Conservation (phyloP, 805 yeast species). For the Saccharomyces paradoxus region DNA sequence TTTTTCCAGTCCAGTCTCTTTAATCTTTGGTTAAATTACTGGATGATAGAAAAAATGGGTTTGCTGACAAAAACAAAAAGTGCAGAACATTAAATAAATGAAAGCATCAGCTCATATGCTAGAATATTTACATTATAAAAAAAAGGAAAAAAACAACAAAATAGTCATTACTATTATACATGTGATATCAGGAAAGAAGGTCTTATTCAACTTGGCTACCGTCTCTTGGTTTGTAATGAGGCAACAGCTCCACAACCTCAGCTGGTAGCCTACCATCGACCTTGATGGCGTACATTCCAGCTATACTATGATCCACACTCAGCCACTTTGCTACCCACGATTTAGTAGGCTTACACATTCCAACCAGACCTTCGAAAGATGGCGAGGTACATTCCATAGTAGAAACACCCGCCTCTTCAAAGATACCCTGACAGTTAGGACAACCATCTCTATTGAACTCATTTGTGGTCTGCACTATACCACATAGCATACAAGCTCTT, state of each 20-base stretch:
- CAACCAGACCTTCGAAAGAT: slow-evolving; percentile 89
- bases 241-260: slow-evolving; percentile 67
- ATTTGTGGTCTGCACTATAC: slow-evolving; percentile 73
- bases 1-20: not conserved
- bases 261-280: slow-evolving; percentile 87
- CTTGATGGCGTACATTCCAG: slow-evolving; percentile 90
- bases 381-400: slow-evolving; percentile 92
- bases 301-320: slow-evolving; percentile 77
- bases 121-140: not conserved
- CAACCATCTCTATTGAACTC: slow-evolving; percentile 83
- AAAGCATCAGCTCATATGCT: not conserved
- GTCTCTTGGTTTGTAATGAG: slow-evolving; percentile 87
- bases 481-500: slow-evolving; percentile 97
- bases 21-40: not conserved
- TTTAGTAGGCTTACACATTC: slow-evolving; percentile 71
- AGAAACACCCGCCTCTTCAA: slow-evolving; percentile 77
- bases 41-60: not conserved
- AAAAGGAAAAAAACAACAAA: not conserved
- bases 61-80: not conserved
- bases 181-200: not conserved
- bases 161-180: not conserved
- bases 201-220: slow-evolving; percentile 64
- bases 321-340: slow-evolving; percentile 98
- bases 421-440: slow-evolving; percentile 89
- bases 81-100: not conserved